Evolutionary conservation across 2,329 filamentous ascomycete genomes (phyloP), one percentile per base, ranked within the genome.

Genomic region (Diaporthe ampelina): DNA sequence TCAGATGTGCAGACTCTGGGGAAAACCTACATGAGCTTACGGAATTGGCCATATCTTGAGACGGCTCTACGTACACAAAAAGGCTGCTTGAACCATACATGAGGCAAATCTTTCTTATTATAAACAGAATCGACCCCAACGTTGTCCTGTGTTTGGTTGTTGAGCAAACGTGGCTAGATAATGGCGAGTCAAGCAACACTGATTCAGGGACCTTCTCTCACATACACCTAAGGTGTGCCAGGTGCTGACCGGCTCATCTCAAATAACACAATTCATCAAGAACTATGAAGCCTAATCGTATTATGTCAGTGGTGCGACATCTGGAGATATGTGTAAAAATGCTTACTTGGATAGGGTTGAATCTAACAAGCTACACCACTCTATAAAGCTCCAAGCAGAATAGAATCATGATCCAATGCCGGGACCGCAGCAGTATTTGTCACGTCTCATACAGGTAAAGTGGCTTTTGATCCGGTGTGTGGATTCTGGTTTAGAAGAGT

Each of bases 221-320:
- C n/a, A 61, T 43, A n/a, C 35, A 40, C 57, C 17, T 26, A 15
- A 26, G 40, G 21, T 19, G 10, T 26, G 21, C 24, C 19, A 56
- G 17, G 52, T 56, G 52, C 26, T 29, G 26, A 56, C 26, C 35
- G 26, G 11, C 57, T 9, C 17, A 43, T 43, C 21, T 21, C 57
- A 43, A 26, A 43, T 37, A 43, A 26, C 3, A 61, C 8, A 26
- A 9, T 7, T 40, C 7, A 15, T 8, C 13, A 15, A n/a, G 21
- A 37, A 24, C 21, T 15, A 58, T 10, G 13, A 37, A 17, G 13
- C 19, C 32, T 26, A 4, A 13, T 17, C 6, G 11, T 4, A 15
- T 10, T 24, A 24, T 9, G 13, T 0, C 0, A 10, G 2, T 24
- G 19, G 15, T 4, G 0, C 24, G 15, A 15, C 7, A 4, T 61